Evolutionary conservation across 495 filamentous ascomycete genomes (phyloP).

Genomic region (Hypoxylon rickii): DNA sequence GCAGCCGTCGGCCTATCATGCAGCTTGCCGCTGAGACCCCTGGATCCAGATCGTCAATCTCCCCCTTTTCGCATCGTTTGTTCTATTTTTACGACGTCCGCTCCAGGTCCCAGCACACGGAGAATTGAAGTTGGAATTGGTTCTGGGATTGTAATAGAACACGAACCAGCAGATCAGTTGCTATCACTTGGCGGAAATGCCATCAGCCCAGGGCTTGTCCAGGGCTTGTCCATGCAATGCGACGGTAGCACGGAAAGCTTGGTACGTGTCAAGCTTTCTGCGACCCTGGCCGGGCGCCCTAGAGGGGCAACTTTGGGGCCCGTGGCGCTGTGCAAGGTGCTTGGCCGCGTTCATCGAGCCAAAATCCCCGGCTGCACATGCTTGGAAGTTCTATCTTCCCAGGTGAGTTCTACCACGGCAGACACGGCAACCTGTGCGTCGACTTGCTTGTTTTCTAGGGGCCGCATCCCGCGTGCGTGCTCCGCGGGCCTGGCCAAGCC

Average conservation of each 20-base stretch:
- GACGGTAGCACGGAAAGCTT: slow-evolving; percentile 30
- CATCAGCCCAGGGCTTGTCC: neutral
- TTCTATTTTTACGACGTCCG: slow-evolving; percentile 22
- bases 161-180: neutral
- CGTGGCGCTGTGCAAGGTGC: slow-evolving; percentile 9
- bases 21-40: slow-evolving; percentile 7
- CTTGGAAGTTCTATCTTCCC: too few species aligned
- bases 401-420: too few species aligned
- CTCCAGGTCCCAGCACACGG: neutral
- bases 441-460: too few species aligned
- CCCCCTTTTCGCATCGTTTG: neutral
- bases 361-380: slow-evolving; percentile 22
- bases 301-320: slow-evolving; percentile 26
- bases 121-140: neutral
- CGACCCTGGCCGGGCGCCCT: slow-evolving; percentile 16
- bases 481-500: too few species aligned
- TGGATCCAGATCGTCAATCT: slow-evolving; percentile 20
- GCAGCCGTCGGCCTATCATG: slow-evolving; percentile 18
- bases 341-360: slow-evolving; percentile 29
- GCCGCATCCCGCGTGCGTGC: too few species aligned
- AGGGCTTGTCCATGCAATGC: slow-evolving; percentile 28
- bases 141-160: slow-evolving; percentile 8
- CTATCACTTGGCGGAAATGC: slow-evolving; percentile 21
- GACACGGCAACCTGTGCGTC: too few species aligned
- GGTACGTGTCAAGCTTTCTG: slow-evolving; percentile 34